A percentile compares a stretch with the other conserved stretches of the same genome.
Evolutionary conservation across 148 eudicot species (phyloP).

Genomic region (Diospyros lotus): DNA sequence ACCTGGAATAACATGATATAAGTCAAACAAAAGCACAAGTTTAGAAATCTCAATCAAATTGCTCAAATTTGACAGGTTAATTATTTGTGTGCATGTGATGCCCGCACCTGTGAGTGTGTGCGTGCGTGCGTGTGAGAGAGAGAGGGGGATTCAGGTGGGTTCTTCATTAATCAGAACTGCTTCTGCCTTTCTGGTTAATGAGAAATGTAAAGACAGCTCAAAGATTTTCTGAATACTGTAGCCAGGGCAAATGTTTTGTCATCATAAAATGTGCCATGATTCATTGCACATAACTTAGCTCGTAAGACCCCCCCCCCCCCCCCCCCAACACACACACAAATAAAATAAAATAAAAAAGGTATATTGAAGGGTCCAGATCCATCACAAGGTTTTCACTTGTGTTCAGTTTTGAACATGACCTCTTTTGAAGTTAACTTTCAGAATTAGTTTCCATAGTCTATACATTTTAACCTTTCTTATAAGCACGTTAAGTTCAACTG

Average conservation of each 20-base stretch:
- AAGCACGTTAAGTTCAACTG: not conserved
- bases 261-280: not conserved
- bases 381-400: not conserved
- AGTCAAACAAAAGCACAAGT: not conserved
- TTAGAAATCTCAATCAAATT: not conserved
- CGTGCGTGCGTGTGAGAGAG: not conserved
- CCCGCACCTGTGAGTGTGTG: no score
- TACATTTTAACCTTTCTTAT: not conserved
- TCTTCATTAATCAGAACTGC: not conserved
- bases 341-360: no score
- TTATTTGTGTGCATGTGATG: not conserved
- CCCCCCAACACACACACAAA: no score
- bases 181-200: not conserved
- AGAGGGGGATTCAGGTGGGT: not conserved
- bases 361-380: no score
- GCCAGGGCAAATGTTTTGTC: not conserved
- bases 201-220: not conserved
- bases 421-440: not conserved
- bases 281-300: not conserved
- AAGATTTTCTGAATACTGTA: not conserved
- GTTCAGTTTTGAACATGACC: not conserved
- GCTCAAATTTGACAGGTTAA: not conserved
- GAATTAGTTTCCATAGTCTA: not conserved
- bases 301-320: no score
- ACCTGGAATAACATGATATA: not conserved